Percentiles rank a stretch among this genome's conserved stretches.
These are phyloP conservation scores for Blastobotrys buckinghamii DNA, from an alignment of 1,139 yeast species.

Conservation along the genomic window DNA sequence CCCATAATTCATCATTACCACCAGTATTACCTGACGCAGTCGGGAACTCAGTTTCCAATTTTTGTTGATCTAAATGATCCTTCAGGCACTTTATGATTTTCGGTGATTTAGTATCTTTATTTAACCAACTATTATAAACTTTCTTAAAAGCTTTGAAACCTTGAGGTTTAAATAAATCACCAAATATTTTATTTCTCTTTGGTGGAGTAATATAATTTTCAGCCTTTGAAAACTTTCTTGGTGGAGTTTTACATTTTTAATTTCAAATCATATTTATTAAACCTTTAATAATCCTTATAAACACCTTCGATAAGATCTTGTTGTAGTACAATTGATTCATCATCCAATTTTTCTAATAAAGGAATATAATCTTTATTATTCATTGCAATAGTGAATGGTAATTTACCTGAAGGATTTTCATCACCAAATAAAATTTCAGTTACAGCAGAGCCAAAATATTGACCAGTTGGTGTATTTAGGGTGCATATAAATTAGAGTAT, in stretches of 20 bases:
- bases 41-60: conserved; percentile 37
- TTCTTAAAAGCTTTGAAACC: conserved; percentile 17
- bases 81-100: conserved; percentile 50
- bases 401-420: conserved; percentile 53
- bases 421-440: conserved; percentile 53
- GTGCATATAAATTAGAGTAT: too few species aligned
- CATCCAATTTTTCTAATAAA: conserved; percentile 38
- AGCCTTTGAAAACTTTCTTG: background rate
- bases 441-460: conserved; percentile 44
- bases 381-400: conserved; percentile 59
- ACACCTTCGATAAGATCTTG: conserved; percentile 8
- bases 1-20: conserved; percentile 44
- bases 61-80: conserved; percentile 42
- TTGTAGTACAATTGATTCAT: conserved; percentile 19
- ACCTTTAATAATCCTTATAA: conserved; percentile 46
- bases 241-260: conserved; percentile 39
- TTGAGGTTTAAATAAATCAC: conserved; percentile 44
- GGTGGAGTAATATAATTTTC: background rate
- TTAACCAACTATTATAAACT: conserved; percentile 29
- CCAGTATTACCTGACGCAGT: conserved; percentile 57
- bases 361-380: conserved; percentile 51
- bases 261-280: conserved; percentile 50
- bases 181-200: conserved; percentile 27
- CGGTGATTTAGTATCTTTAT: conserved; percentile 34
- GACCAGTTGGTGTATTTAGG: too few species aligned